A percentile compares a stretch with the other conserved stretches of the same genome.
phyloP scores from a whole-genome alignment of 345 rosid species.

The Punica granatum region DNA sequence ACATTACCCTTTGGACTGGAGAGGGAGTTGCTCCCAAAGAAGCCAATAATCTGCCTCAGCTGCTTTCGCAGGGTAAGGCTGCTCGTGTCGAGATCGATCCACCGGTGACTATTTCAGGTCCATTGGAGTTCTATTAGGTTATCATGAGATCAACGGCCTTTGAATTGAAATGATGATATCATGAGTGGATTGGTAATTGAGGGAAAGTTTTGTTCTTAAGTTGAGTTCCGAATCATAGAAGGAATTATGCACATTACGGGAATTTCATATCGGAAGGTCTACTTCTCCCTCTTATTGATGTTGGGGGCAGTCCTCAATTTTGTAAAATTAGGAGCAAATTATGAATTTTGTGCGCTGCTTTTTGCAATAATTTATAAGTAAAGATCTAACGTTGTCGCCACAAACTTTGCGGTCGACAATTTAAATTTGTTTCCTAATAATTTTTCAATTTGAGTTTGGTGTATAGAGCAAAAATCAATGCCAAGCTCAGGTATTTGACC shows the following conservation, averaged over 20 bases:
- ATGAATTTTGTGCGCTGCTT: not conserved
- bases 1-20: slow-evolving; percentile 79
- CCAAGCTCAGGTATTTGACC: too few relatives aligned
- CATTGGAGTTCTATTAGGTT: slow-evolving; percentile 54
- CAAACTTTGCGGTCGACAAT: too few relatives aligned
- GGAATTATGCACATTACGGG: not conserved
- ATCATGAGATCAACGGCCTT: not conserved
- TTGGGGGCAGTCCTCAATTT: not conserved
- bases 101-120: slow-evolving; percentile 51
- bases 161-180: not conserved
- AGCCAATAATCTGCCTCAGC: slow-evolving; percentile 59
- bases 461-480: too few relatives aligned
- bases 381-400: too few relatives aligned
- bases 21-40: slow-evolving; percentile 64
- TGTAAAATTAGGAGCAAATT: not conserved
- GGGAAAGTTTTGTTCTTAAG: not conserved
- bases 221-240: not conserved
- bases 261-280: not conserved
- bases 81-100: slow-evolving; percentile 58
- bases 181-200: not conserved
- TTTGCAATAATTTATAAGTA: not conserved
- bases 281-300: not conserved
- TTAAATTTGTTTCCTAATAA: too few relatives aligned
- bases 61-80: slow-evolving; percentile 66
- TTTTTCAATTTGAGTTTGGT: too few relatives aligned